Conservation (phyloP, 352 stramenopile genomes). For the Phytophthora foliorum region DNA sequence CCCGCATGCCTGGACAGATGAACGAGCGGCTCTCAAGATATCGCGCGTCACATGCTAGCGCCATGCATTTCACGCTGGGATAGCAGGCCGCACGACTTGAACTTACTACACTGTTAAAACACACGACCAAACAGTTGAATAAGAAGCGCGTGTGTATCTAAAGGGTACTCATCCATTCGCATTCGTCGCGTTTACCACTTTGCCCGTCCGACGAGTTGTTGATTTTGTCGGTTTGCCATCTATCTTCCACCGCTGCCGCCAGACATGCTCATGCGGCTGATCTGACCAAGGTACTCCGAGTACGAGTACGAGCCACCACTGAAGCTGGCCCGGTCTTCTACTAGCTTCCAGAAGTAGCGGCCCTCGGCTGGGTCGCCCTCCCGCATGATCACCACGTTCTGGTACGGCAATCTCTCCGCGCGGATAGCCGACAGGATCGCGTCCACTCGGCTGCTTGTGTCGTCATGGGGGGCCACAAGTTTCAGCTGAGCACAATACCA, state of each 20-base stretch:
- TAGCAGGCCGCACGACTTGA: neutral
- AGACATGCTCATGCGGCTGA: slow-evolving; percentile 81
- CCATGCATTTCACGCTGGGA: neutral
- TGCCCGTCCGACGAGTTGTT: slow-evolving; percentile 23
- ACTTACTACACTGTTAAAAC: neutral
- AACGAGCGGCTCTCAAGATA: slow-evolving; percentile 7
- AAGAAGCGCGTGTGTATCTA: slow-evolving; percentile 17
- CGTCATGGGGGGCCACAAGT: slow-evolving; percentile 87
- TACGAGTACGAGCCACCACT: slow-evolving; percentile 98
- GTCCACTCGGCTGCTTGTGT: slow-evolving; percentile 87
- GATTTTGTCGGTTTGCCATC: slow-evolving; percentile 37
- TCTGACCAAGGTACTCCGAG: slow-evolving; percentile 96
- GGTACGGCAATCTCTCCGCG: slow-evolving; percentile 86
- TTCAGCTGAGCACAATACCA: slow-evolving; percentile 51
- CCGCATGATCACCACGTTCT: slow-evolving; percentile 93
- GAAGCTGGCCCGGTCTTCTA: slow-evolving; percentile 99
- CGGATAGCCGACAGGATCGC: slow-evolving; percentile 92
- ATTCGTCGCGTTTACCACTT: slow-evolving; percentile 28
- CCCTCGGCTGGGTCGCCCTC: slow-evolving; percentile 95
- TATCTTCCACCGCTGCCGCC: slow-evolving; percentile 62
- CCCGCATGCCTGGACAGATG: slow-evolving; percentile 23
- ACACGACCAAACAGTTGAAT: neutral
- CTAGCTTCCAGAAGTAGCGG: slow-evolving; percentile 97
- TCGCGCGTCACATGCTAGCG: slow-evolving; percentile 10
- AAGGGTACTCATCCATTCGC: slow-evolving; percentile 39